A percentile compares a stretch with the other conserved stretches of the same genome.
Conservation (phyloP, 2,329 filamentous ascomycete genomes). For the Monosporascus sp. region DNA sequence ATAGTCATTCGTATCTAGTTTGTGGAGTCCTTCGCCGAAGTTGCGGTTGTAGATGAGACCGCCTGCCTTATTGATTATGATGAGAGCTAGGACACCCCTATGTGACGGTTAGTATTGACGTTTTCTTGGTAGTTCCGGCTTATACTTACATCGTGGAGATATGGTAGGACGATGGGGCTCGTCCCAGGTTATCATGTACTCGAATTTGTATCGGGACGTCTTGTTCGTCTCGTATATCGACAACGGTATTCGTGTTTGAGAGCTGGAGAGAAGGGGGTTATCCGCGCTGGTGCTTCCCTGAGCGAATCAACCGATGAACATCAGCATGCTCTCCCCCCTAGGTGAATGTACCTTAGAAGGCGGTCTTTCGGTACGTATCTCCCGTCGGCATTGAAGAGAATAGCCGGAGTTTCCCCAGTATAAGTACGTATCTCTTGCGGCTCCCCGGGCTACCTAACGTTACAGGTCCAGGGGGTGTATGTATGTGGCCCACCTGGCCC, state of each 20-base stretch:
- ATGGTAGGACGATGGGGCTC: neutral
- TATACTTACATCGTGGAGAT: constrained; percentile 1
- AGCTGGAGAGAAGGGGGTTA: too few relatives aligned
- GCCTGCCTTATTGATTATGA: constrained; percentile 98
- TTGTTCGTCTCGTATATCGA: neutral
- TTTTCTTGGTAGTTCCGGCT: neutral
- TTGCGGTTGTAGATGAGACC: constrained; percentile 94
- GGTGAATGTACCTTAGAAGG: neutral
- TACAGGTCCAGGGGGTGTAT: neutral
- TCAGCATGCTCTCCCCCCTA: neutral
- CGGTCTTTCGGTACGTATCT: too few relatives aligned
- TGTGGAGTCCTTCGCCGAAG: constrained; percentile 81
- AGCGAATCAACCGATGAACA: neutral
- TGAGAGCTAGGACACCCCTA: constrained; percentile 92
- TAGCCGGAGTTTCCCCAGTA: constrained; percentile 8
- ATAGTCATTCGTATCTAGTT: constrained; percentile 92
- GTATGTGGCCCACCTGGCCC: neutral
- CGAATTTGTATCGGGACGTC: neutral
- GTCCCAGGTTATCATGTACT: neutral
- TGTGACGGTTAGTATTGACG: constrained; percentile 4
- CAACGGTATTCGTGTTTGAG: too few relatives aligned
- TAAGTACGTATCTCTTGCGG: neutral
- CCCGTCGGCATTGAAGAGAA: neutral
- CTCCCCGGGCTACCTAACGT: too few relatives aligned
- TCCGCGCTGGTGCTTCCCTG: neutral